Evolutionary conservation across 2,329 filamentous ascomycete genomes (phyloP).

Genomic region (Colletotrichum limetticola): DNA sequence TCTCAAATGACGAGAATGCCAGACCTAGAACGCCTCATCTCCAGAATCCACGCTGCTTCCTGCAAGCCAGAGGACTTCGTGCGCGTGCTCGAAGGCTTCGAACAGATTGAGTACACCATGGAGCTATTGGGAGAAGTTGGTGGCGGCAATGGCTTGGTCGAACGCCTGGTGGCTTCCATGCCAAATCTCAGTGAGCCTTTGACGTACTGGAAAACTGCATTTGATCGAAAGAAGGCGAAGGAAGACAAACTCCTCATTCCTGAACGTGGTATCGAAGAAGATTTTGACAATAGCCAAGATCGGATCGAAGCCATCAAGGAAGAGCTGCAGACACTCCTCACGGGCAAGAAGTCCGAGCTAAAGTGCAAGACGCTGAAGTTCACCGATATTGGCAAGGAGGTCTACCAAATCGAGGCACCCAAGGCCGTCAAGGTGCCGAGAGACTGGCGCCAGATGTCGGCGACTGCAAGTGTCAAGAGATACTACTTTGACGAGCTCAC

Average conservation of each 20-base stretch:
- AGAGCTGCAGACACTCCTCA: constrained; percentile 77
- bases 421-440: constrained; percentile 87
- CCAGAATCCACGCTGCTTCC: constrained; percentile 90
- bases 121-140: constrained; percentile 78
- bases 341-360: constrained; percentile 76
- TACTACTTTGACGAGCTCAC: constrained; percentile 93
- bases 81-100: constrained; percentile 92
- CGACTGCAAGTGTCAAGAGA: constrained; percentile 88
- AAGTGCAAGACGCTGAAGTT: constrained; percentile 80
- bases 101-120: constrained; percentile 97
- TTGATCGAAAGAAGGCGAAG: constrained; percentile 83
- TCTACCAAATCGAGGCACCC: constrained; percentile 94
- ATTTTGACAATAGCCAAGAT: constrained; percentile 88
- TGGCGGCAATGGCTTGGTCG: constrained; percentile 84
- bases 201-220: constrained; percentile 89
- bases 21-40: constrained; percentile 93
- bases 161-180: constrained; percentile 85
- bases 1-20: constrained; percentile 91
- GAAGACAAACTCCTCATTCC: constrained; percentile 87
- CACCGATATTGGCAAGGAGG: constrained; percentile 92
- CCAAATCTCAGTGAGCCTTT: constrained; percentile 81
- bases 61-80: constrained; percentile 94
- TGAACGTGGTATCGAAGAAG: constrained; percentile 86
- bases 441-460: constrained; percentile 95
- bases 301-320: constrained; percentile 79